Evolutionary conservation across 1,284 basidiomycete genomes (phyloP).

Genomic region (Cryptococcus wingfieldii): DNA sequence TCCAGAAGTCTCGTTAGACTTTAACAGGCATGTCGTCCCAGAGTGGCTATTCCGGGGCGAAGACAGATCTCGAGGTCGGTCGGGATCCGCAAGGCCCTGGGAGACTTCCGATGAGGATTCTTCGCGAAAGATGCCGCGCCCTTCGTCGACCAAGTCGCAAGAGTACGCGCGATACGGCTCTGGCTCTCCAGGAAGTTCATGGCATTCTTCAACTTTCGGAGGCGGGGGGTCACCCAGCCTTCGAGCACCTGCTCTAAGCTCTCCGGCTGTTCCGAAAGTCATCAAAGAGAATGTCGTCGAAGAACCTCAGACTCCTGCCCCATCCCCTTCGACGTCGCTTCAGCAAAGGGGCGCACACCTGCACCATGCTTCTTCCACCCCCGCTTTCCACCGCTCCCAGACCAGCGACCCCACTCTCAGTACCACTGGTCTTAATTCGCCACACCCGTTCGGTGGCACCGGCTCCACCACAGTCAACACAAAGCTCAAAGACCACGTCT

Average conservation of each 20-base stretch:
- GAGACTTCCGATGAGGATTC: conserved; percentile 19
- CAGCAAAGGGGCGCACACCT: conserved; percentile 14
- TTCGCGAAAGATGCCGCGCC: conserved; percentile 16
- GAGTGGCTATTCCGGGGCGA: conserved; percentile 68
- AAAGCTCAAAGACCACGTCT: conserved; percentile 86
- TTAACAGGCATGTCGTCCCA: conserved; percentile 92
- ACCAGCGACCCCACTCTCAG: background rate
- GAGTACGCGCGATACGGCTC: conserved; percentile 23
- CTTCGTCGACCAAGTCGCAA: conserved; percentile 27
- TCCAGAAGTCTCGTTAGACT: conserved; percentile 83
- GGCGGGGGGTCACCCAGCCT: conserved; percentile 22
- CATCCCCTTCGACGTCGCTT: conserved; percentile 31
- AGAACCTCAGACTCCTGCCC: conserved; percentile 40
- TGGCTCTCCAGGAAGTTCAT: conserved; percentile 34
- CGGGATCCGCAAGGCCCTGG: conserved; percentile 20
- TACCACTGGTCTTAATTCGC: conserved; percentile 21
- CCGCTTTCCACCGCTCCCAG: conserved; percentile 21
- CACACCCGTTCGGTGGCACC: conserved; percentile 66
- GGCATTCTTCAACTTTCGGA: conserved; percentile 25
- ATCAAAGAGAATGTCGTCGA: conserved; percentile 22
- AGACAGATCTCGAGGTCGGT: conserved; percentile 22
- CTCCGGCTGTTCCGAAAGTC: conserved; percentile 21
- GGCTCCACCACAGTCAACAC: conserved; percentile 90
- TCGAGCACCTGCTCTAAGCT: conserved; percentile 4
- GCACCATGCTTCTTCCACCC: conserved; percentile 43